These are phyloP conservation scores for Berberis vulgaris DNA, from an alignment of 164 flowering plant genomes.

Conservation along the genomic window DNA sequence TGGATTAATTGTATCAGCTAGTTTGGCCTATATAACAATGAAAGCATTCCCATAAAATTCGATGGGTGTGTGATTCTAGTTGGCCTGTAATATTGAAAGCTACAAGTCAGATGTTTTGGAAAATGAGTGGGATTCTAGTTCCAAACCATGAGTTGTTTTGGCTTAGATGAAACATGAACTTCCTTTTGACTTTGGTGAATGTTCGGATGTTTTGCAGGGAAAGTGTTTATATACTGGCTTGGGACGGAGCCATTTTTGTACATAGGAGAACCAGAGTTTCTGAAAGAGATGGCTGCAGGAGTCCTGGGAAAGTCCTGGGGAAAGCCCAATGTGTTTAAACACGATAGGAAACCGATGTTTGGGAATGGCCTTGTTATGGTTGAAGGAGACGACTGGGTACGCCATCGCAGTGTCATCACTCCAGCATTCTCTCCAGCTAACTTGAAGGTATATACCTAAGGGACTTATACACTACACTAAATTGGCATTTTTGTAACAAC, in stretches of 20 bases:
- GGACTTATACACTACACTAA: too few species aligned
- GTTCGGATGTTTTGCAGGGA: conserved; percentile 37
- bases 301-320: conserved; percentile 78
- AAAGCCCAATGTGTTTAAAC: conserved; percentile 71
- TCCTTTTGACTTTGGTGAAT: too few species aligned
- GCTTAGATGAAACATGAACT: not conserved
- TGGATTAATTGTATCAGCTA: too few species aligned
- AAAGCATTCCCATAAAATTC: too few species aligned
- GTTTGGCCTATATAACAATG: too few species aligned
- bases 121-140: too few species aligned
- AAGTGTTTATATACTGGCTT: conserved; percentile 77
- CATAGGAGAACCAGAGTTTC: conserved; percentile 75
- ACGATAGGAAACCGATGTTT: conserved; percentile 78
- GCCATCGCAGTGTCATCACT: conserved; percentile 53
- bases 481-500: too few species aligned
- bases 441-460: conserved; percentile 41
- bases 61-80: too few species aligned
- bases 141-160: not conserved
- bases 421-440: conserved; percentile 67
- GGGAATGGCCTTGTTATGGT: conserved; percentile 77
- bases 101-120: too few species aligned
- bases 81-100: too few species aligned
- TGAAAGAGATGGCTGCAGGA: conserved; percentile 43
- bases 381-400: conserved; percentile 79
- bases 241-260: conserved; percentile 88